Percentiles rank a stretch among this genome's conserved stretches.
Evolutionary conservation across 2,329 filamentous ascomycete species (phyloP).

Genomic region (Allantophomopsis lycopodina): DNA sequence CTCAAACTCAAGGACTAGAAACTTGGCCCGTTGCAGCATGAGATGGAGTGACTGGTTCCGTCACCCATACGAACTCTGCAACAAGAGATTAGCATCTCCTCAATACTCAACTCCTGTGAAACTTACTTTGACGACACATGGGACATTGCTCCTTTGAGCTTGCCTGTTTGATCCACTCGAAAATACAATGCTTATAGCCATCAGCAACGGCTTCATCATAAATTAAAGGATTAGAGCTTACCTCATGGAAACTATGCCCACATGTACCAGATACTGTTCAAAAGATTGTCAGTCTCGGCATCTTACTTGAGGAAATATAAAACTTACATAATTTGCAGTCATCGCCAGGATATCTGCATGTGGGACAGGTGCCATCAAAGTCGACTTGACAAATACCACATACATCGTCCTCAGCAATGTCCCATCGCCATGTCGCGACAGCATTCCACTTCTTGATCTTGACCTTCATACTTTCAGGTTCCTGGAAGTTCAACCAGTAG

Average conservation of each 20-base stretch:
- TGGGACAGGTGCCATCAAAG: slow-evolving; percentile 94
- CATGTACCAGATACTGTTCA: slow-evolving; percentile 80
- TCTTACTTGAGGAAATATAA: too few relatives aligned
- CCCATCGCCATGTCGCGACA: slow-evolving; percentile 95
- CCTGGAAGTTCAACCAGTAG: too few relatives aligned
- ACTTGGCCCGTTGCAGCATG: too few relatives aligned
- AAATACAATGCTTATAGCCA: slow-evolving; percentile 67
- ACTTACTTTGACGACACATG: slow-evolving; percentile 88
- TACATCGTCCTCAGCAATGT: slow-evolving; percentile 92
- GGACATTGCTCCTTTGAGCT: slow-evolving; percentile 87
- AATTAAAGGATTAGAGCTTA: slow-evolving; percentile 23
- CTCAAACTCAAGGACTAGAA: too few relatives aligned
- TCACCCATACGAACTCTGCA: slow-evolving; percentile 35
- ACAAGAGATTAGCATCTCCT: slow-evolving; percentile 6
- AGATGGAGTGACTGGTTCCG: slow-evolving; percentile 4
- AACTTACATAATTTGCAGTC: slow-evolving; percentile 78
- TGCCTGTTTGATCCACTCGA: slow-evolving; percentile 93
- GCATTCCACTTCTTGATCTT: slow-evolving; percentile 87
- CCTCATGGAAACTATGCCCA: slow-evolving; percentile 96
- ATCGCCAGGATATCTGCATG: slow-evolving; percentile 95
- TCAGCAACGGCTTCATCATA: background rate
- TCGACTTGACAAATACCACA: slow-evolving; percentile 97
- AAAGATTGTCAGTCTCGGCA: slow-evolving; percentile 1
- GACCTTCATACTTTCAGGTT: slow-evolving; percentile 62
- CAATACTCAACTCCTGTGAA: background rate